Percentiles rank a stretch among this genome's conserved stretches.
These are phyloP conservation scores for Beauveria brongniartii DNA, from an alignment of 2,329 filamentous ascomycete genomes.

Conservation along the genomic window DNA sequence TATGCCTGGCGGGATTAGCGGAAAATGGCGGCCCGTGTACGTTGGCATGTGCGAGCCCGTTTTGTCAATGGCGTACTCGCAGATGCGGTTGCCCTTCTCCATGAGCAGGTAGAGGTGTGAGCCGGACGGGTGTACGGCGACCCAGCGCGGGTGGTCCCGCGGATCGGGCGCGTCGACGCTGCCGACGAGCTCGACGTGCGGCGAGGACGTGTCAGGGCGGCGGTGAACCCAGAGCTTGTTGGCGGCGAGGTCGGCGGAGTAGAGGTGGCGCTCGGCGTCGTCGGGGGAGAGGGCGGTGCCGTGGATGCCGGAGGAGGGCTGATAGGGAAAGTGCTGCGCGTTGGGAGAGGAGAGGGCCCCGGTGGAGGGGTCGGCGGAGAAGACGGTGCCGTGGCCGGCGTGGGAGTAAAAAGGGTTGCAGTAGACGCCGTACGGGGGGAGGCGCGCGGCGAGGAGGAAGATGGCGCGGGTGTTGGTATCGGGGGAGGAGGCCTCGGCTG, in stretches of 20 bases:
- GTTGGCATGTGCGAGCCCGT: constrained; percentile 59
- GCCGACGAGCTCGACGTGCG: constrained; percentile 56
- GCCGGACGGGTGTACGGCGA: constrained; percentile 71
- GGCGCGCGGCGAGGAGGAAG: constrained; percentile 72
- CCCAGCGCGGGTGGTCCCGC: constrained; percentile 79
- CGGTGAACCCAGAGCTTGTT: constrained; percentile 82
- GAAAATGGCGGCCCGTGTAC: constrained; percentile 69
- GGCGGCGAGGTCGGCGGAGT: constrained; percentile 68
- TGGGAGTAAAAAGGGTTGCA: constrained; percentile 86
- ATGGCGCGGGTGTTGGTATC: constrained; percentile 82
- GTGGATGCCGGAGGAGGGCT: constrained; percentile 63
- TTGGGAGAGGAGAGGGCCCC: constrained; percentile 52
- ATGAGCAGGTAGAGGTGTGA: constrained; percentile 79
- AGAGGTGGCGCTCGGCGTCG: constrained; percentile 63
- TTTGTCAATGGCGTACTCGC: constrained; percentile 73
- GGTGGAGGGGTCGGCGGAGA: constrained; percentile 44
- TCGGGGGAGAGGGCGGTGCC: constrained; percentile 73
- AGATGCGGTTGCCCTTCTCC: constrained; percentile 81
- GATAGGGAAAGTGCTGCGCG: constrained; percentile 66
- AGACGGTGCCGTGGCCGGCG: constrained; percentile 74
- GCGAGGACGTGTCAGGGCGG: constrained; percentile 41
- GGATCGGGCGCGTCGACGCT: constrained; percentile 61
- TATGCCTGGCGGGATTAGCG: constrained; percentile 70
- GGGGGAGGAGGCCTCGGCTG: constrained; percentile 58
- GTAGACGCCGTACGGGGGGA: constrained; percentile 75